Percentiles rank a stretch among this genome's conserved stretches.
Conservation (phyloP, 164 flowering plant species). For the Aristolochia contorta region DNA sequence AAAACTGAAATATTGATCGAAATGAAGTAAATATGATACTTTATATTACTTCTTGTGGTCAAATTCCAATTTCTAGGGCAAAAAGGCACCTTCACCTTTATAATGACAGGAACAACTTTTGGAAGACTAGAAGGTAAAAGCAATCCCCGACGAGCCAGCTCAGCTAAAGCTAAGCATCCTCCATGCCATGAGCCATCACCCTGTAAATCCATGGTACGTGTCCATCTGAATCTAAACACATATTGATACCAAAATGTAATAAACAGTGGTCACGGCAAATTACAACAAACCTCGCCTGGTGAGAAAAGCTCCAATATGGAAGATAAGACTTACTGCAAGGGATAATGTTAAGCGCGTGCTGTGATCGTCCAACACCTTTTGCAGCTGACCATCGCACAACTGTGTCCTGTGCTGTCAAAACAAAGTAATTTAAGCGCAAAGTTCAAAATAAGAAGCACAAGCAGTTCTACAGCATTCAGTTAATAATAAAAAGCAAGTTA, state of each 20-base stretch:
- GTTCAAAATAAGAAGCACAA: no score
- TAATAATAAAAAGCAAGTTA: no score
- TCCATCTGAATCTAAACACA: not conserved
- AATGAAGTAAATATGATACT: no score
- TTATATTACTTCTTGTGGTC: not conserved
- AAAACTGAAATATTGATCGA: no score
- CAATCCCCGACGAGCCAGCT: conserved; percentile 93
- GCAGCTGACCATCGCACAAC: conserved; percentile 99
- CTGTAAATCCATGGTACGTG: conserved; percentile 19
- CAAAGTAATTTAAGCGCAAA: no score
- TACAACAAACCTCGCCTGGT: conserved; percentile 56
- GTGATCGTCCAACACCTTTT: conserved; percentile 95
- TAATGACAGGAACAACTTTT: conserved; percentile 80
- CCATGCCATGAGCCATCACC: conserved; percentile 99
- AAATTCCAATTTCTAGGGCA: not conserved
- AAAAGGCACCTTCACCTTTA: conserved; percentile 39
- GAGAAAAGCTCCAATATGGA: conserved; percentile 88
- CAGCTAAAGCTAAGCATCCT: conserved; percentile 95
- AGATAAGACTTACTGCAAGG: conserved; percentile 70
- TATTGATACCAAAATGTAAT: not conserved
- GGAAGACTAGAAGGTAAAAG: conserved; percentile 77
- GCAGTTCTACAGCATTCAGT: no score
- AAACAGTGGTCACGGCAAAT: not conserved
- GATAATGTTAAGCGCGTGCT: conserved; percentile 57
- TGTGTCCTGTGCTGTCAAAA: conserved; percentile 54